Conservation (phyloP, 148 eudicot species). For the Silene uniflora region DNA sequence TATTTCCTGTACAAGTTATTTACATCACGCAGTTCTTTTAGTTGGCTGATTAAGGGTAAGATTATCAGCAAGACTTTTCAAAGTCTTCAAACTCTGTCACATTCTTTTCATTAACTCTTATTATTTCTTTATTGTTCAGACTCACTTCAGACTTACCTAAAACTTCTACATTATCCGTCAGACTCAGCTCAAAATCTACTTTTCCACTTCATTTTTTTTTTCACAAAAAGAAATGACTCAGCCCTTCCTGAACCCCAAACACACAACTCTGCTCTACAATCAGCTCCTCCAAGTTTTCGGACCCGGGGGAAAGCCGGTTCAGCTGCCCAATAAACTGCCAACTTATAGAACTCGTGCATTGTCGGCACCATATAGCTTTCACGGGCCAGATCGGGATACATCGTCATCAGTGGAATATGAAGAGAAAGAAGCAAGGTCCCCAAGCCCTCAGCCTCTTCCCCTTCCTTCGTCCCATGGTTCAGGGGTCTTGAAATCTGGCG, state of each 20-base stretch:
- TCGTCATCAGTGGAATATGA: slow-evolving; percentile 52
- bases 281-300: slow-evolving; percentile 88
- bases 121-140: too few species aligned
- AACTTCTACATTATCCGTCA: too few species aligned
- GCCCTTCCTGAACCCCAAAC: slow-evolving; percentile 68
- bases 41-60: too few species aligned
- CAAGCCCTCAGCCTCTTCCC: slow-evolving; percentile 89
- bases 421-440: slow-evolving; percentile 54
- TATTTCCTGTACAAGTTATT: too few species aligned
- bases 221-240: too few species aligned
- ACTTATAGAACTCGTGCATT: slow-evolving; percentile 52
- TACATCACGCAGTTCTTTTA: too few species aligned
- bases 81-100: too few species aligned
- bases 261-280: slow-evolving; percentile 50
- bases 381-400: slow-evolving; percentile 47
- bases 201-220: too few species aligned
- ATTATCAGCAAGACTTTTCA: too few species aligned
- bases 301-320: slow-evolving; percentile 49
- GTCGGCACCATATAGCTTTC: slow-evolving; percentile 5
- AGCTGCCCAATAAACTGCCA: slow-evolving; percentile 29
- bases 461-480: slow-evolving; percentile 73
- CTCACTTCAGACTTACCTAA: too few species aligned
- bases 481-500: slow-evolving; percentile 38
- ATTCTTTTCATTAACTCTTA: too few species aligned
- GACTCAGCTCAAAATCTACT: too few species aligned